These are phyloP conservation scores for Aspergillus sergii DNA, from an alignment of 2,329 filamentous ascomycete genomes.

Conservation along the genomic window DNA sequence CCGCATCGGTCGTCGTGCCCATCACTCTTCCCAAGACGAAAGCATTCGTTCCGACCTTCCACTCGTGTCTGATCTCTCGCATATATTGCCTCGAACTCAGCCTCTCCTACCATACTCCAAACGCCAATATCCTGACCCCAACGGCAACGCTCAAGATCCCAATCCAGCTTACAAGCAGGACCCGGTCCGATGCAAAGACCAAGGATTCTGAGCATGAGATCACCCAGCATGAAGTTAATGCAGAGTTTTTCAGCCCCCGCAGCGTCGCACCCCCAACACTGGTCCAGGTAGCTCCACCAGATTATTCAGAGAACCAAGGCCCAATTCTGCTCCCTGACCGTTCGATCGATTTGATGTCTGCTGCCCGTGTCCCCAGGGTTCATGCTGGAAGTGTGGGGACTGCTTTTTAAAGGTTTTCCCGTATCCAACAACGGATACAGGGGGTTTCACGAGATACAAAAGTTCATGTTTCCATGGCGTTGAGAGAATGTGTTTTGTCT, in stretches of 20 bases:
- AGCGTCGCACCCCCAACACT: conserved; percentile 13
- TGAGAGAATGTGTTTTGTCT: not conserved
- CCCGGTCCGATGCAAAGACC: conserved; percentile 6
- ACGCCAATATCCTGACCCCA: conserved; percentile 44
- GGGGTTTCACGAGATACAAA: not conserved
- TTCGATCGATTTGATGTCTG: not conserved
- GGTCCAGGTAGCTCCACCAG: not conserved
- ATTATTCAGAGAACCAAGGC: not conserved
- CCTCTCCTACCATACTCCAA: conserved; percentile 57
- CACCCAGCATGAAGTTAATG: conserved; percentile 22
- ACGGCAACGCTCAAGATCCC: conserved; percentile 46
- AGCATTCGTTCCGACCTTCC: conserved; percentile 69
- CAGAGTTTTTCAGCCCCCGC: conserved; percentile 25
- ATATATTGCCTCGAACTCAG: conserved; percentile 63
- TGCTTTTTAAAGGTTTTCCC: not conserved
- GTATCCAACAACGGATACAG: not conserved
- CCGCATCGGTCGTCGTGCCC: conserved; percentile 64
- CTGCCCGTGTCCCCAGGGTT: not conserved
- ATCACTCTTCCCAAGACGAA: conserved; percentile 63
- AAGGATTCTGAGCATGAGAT: conserved; percentile 14
- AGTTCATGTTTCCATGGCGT: not conserved
- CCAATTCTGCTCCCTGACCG: not conserved
- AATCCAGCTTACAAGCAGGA: conserved; percentile 42
- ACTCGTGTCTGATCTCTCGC: conserved; percentile 68
- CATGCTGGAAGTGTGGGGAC: not conserved